Evolutionary conservation across 495 filamentous ascomycete species (phyloP), one percentile per base, ranked within the genome.

Genomic region (Annulohypoxylon moriforme): DNA sequence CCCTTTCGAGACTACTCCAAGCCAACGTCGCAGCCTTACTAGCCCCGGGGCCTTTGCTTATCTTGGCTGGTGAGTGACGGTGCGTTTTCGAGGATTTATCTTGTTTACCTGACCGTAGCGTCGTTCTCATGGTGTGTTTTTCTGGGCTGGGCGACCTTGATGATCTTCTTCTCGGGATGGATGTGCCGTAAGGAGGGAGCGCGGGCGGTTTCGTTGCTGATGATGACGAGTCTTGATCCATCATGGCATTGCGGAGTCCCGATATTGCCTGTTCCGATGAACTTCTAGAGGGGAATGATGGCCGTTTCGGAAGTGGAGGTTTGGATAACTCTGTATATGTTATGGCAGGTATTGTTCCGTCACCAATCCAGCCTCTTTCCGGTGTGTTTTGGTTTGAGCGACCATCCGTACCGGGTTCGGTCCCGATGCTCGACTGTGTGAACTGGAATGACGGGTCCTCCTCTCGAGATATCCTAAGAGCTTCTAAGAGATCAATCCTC

Each of bases 1-100:
- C 40, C 38, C 64, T 63, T 58, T 67, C 72, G 24, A 67, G 68
- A 50, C 84, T 86, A 46, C 85, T 88, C 94, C 94, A 99, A 16
- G 95, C 95, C 36, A 97, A 80, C 1, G 92, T 91, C 1, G 96
- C 96, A 13, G 96, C 96, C 78, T 92, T 96, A 44, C 92, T 94
- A 29, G 94, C 93, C 2, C 84, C 83, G 0, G 81, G 81, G 20
- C 81, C 81, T 31, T 83, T 84, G 25, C 36, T 72, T 52, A 67
- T 61, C 60, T 69, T 76, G 25, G 76, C 71, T 46, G 73, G 66
- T 47, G 73, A 67, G 44, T 52, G 38, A 9, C 78, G 81, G 71
- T 80, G 79, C 42, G 88, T 81, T 65, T 87, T 88, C 14, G 84
- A 79, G 22, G 85, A 78, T 67, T 89, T 92, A 68, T 90, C 90